phyloP scores from a whole-genome alignment of 129 eudicot genomes.

The Kitagawia praeruptora region DNA sequence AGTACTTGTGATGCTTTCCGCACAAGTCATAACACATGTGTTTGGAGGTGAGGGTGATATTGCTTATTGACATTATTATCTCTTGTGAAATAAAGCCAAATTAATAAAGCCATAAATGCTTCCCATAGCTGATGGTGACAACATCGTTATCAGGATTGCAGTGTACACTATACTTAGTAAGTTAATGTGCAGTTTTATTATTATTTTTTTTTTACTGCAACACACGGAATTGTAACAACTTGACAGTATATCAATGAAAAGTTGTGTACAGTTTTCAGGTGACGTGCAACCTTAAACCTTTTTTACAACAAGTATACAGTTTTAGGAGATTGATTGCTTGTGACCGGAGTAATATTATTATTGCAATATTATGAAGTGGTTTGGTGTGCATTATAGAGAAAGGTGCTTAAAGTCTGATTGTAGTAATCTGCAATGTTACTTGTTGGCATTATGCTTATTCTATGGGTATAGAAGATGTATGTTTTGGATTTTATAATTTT shows the following conservation, averaged over 20 bases:
- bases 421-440: background rate
- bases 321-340: background rate
- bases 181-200: background rate
- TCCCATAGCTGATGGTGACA: background rate
- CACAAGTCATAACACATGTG: no score
- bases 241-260: background rate
- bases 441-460: background rate
- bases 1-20: no score
- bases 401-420: background rate
- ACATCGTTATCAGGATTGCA: background rate
- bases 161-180: background rate
- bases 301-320: no score
- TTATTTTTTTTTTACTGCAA: background rate
- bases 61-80: no score
- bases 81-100: no score
- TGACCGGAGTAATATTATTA: no score
- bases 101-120: background rate
- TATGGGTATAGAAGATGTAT: background rate
- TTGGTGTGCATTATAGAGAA: background rate
- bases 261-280: background rate
- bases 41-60: no score
- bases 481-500: background rate
- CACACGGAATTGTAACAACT: background rate
- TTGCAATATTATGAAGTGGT: background rate
- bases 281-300: background rate